Evolutionary conservation across 805 yeast species (phyloP).

Genomic region (Ogataea salicorniae): DNA sequence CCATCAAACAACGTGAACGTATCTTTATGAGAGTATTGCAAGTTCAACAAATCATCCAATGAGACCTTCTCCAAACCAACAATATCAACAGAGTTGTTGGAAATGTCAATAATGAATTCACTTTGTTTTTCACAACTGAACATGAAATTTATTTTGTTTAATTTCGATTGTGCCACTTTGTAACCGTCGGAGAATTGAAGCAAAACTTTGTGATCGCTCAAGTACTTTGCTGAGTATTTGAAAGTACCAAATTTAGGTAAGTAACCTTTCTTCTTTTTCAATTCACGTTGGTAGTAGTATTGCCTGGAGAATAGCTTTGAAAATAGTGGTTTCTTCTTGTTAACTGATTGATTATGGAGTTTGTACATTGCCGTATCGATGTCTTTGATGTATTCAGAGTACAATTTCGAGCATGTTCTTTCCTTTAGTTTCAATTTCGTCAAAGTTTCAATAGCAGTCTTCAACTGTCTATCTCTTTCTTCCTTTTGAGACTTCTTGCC

Average conservation of each 20-base stretch:
- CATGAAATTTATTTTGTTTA: constrained; percentile 67
- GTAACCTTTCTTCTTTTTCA: constrained; percentile 60
- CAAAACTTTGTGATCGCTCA: constrained; percentile 68
- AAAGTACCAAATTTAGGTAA: constrained; percentile 73
- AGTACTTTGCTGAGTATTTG: constrained; percentile 68
- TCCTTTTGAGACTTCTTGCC: constrained; percentile 40
- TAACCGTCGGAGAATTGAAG: constrained; percentile 37
- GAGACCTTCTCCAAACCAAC: constrained; percentile 48
- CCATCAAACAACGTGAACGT: constrained; percentile 58
- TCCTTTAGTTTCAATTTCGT: constrained; percentile 41
- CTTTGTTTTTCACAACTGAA: constrained; percentile 74
- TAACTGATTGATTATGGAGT: constrained; percentile 41
- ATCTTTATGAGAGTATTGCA: constrained; percentile 64
- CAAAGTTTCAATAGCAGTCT: constrained; percentile 37
- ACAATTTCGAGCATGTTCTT: constrained; percentile 38
- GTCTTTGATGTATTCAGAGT: constrained; percentile 42
- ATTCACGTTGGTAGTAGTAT: constrained; percentile 66
- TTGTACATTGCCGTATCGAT: constrained; percentile 39
- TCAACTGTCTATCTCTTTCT: constrained; percentile 37
- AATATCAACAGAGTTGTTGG: constrained; percentile 38
- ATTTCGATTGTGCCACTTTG: constrained; percentile 58
- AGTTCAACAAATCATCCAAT: constrained; percentile 64
- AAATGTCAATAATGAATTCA: constrained; percentile 67
- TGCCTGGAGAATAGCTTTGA: constrained; percentile 59
- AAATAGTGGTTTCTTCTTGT: constrained; percentile 34